Conservation (phyloP, 2,329 filamentous ascomycete genomes). For the Aspergillus glaucus region DNA sequence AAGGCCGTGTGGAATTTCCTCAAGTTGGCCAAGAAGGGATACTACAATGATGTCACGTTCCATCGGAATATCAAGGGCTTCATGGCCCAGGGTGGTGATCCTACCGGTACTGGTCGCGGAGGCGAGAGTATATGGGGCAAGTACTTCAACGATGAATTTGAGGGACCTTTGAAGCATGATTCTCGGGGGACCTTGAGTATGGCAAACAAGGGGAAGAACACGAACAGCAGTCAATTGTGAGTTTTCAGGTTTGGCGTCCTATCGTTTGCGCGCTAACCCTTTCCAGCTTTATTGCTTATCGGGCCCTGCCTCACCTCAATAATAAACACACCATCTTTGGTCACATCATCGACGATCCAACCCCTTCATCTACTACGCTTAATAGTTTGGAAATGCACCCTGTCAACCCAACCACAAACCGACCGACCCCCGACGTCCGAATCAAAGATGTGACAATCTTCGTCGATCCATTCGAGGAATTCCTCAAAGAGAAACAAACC, state of each 20-base stretch:
- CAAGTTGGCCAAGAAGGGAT: slow-evolving; percentile 77
- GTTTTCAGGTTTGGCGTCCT: slow-evolving; percentile 11
- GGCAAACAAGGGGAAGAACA: slow-evolving; percentile 98
- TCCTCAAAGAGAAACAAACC: slow-evolving; percentile 66
- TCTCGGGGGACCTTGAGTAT: slow-evolving; percentile 75
- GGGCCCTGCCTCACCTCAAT: slow-evolving; percentile 76
- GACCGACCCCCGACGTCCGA: slow-evolving; percentile 69
- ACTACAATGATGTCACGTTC: slow-evolving; percentile 78
- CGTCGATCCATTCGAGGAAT: slow-evolving; percentile 93
- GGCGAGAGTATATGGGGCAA: slow-evolving; percentile 89
- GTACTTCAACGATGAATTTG: slow-evolving; percentile 88
- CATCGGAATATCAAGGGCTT: slow-evolving; percentile 93
- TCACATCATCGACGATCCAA: slow-evolving; percentile 64
- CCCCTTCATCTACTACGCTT: slow-evolving; percentile 46
- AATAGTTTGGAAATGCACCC: slow-evolving; percentile 69
- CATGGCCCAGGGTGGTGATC: slow-evolving; percentile 97
- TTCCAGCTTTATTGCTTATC: slow-evolving; percentile 77
- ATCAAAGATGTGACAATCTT: slow-evolving; percentile 82
- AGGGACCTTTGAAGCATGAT: slow-evolving; percentile 80
- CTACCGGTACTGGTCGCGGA: slow-evolving; percentile 85
- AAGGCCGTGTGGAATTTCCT: slow-evolving; percentile 97
- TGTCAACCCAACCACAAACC: slow-evolving; percentile 64
- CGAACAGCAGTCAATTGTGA: slow-evolving; percentile 82
- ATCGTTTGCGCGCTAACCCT: neutral
- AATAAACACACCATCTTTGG: slow-evolving; percentile 97